Percentiles rank a stretch among this genome's conserved stretches.
phyloP scores from a whole-genome alignment of 2,329 filamentous ascomycete species.

The Ophiostoma pallidulum region DNA sequence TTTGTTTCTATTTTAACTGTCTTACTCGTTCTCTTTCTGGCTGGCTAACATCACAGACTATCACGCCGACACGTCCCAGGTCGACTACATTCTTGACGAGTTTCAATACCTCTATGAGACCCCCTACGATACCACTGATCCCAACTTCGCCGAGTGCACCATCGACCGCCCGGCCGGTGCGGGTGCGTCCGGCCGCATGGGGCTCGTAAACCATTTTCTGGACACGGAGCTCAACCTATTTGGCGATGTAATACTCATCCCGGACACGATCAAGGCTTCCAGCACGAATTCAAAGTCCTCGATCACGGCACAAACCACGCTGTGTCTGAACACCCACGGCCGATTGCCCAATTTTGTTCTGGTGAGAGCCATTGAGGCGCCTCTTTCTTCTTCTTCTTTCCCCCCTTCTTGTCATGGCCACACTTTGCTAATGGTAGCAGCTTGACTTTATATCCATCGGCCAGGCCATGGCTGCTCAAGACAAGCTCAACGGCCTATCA shows the following conservation, averaged over 20 bases:
- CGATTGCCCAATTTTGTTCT: slow-evolving; percentile 27
- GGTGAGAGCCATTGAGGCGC: too few relatives aligned
- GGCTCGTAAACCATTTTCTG: slow-evolving; percentile 55
- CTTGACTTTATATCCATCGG: slow-evolving; percentile 16
- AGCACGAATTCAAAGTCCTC: slow-evolving; percentile 40
- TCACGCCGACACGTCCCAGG: slow-evolving; percentile 35
- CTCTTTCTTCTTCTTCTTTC: not conserved
- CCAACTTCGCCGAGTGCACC: slow-evolving; percentile 53
- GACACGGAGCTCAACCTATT: slow-evolving; percentile 33
- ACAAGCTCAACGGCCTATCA: slow-evolving; percentile 13
- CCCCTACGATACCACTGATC: slow-evolving; percentile 52
- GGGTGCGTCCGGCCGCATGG: slow-evolving; percentile 32
- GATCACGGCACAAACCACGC: slow-evolving; percentile 30
- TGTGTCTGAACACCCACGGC: slow-evolving; percentile 24
- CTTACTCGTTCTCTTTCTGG: not conserved
- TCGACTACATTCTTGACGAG: slow-evolving; percentile 56
- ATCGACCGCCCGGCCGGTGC: slow-evolving; percentile 49
- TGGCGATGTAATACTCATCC: slow-evolving; percentile 19
- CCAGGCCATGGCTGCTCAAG: slow-evolving; percentile 13
- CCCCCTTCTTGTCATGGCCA: not conserved
- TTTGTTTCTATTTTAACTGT: not conserved
- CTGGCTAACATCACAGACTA: slow-evolving; percentile 49
- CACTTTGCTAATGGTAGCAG: slow-evolving; percentile 7
- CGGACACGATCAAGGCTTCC: slow-evolving; percentile 23
- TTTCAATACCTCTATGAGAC: slow-evolving; percentile 61